These are phyloP conservation scores for Jatropha podagrica DNA, from an alignment of 441 rosid genomes.

Conservation along the genomic window DNA sequence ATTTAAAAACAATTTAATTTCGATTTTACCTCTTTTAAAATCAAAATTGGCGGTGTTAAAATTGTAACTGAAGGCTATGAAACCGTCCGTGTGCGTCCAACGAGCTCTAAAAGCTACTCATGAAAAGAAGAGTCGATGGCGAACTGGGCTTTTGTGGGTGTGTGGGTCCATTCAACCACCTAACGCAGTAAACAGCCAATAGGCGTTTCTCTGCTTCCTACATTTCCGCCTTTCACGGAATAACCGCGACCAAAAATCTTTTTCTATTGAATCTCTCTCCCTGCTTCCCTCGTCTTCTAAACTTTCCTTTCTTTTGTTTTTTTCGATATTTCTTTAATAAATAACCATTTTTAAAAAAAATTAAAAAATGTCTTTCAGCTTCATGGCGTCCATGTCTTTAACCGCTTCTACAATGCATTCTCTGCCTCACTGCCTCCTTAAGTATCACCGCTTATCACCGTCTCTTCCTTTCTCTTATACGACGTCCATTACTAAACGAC, in stretches of 20 bases:
- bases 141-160: background rate
- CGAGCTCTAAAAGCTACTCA: too few species aligned
- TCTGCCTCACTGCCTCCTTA: slow-evolving; percentile 12
- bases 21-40: too few species aligned
- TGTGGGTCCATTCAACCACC: background rate
- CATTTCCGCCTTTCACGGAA: background rate
- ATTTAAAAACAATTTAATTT: too few species aligned
- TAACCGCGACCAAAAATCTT: background rate
- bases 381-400: slow-evolving; percentile 16
- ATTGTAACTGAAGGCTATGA: too few species aligned
- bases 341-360: background rate
- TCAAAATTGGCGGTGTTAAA: too few species aligned
- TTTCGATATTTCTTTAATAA: too few species aligned
- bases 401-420: background rate
- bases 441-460: slow-evolving; percentile 10
- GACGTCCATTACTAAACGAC: slow-evolving; percentile 23
- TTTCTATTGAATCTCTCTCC: background rate
- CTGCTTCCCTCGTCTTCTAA: background rate
- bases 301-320: too few species aligned
- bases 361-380: background rate
- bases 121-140: too few species aligned
- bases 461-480: slow-evolving; percentile 15
- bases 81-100: too few species aligned
- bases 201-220: background rate
- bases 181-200: background rate